Base-by-base conservation (phyloP, 2,329 filamentous ascomycete species). In the Calonectria multiphialidica region DNA sequence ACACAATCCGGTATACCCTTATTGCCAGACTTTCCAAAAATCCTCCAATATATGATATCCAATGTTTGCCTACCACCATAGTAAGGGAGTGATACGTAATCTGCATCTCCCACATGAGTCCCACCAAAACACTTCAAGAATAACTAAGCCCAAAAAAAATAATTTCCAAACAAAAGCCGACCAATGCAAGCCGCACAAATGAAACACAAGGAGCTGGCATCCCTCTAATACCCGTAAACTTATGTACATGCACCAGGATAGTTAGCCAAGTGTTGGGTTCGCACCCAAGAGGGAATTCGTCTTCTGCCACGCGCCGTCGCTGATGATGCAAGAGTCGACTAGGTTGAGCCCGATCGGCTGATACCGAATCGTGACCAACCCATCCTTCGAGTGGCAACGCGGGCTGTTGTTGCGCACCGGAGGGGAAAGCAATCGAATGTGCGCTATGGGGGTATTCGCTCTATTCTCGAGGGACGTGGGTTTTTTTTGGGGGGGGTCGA, bases 111-210 rank as follows among this genome's bases (percentile, higher is more conserved):
- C 75, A 68, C 76, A 62, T 73, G 68, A 40, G 71, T 74, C 71
- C 69, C 71, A 67, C 53, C 21, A 18, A 62, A 71, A 57, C 42
- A 47, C 47, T 71, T 67, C 63, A 59, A 66, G 70, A 73, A 59
- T 37, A 45, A 18, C 44, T 13, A 65, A 49, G 23, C 33, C 70
- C 61, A 45, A 18, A 49, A 59, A 40, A 74, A 66, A 72, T 70
- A 55, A 55, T 10, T 13, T 42, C 42, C 42, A 35, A 44, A 45
- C 64, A 59, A 67, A 67, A 74, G 47, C 72, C 75, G 68, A 68
- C 76, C 76, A 76, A 77, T 77, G 76, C 76, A 76, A 72, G 66
- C 76, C 70, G 67, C 68, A 71, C 74, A 66, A 76, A 57, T 33
- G 70, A 71, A 50, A 50, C 55, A 62, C 44, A 68, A 68, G 15